Evolutionary conservation across 169 alveolate species (phyloP), one percentile per base, ranked within the genome.

Genomic region (Plasmodium knowlesi): DNA sequence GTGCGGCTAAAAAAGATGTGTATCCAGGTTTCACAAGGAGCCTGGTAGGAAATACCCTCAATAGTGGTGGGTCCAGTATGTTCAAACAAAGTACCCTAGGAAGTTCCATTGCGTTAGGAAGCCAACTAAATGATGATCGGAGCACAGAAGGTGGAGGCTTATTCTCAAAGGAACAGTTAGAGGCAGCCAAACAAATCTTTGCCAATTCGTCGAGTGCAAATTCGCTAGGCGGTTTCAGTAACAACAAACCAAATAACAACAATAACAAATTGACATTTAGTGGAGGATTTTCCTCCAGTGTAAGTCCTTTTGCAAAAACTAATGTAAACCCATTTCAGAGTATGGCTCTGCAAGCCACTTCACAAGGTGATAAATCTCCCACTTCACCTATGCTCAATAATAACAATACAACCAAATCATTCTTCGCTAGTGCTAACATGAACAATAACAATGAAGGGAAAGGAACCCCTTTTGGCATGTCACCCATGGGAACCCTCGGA

Each of bases 51-150:
- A 89, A 89, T 79, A 79, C 82, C 19, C 67, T 88, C 28, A 89
- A 70, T 30, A 89, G 43, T 57, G 72, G 82, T 71, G 72, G 82
- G 53, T 79, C 94, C 9, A 89, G 72, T 79, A 89, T 89, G 54
- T 89, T 89, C 76, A 89, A 79, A 22, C 84, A 89, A 79, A 89
- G 89, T 67, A 89, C 94, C 16, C 41, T 89, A 80, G 94, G 94
- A 1, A 89, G 94, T 50, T 89, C 94, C 10, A 89, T 89, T 32
- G 94, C 94, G 9, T 89, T 89, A 89, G 94, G 94, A 34, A 89
- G 94, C 22, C 94, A 89, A 30, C 57, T 89, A 79, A 89, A 89
- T 57, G 90, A 89, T 57, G 94, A 80, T 19, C 80, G 94, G 12
- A 71, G 57, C 34, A 61, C 94, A 34, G 94, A 89, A 79, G 41